Evolutionary conservation across 2,329 filamentous ascomycete genomes (phyloP), one percentile per base, ranked within the genome.

Genomic region (Aurifilum marmelostoma): DNA sequence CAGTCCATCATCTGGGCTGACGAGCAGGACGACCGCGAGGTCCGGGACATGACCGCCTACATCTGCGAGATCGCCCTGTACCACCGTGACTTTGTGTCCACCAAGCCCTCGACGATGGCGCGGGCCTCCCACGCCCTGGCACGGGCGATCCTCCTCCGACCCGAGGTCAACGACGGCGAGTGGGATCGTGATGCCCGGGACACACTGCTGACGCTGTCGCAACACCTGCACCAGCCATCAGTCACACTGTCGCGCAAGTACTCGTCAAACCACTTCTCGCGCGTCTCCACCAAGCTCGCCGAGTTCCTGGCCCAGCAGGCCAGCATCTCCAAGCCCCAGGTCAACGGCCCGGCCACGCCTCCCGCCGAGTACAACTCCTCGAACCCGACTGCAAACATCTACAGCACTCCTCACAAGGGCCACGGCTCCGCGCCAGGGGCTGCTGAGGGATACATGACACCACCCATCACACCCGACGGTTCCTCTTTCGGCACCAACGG

Each of bases 21-120:
- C 79, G 92, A 92, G 78, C 81, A 82, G 41, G 87, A 91, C 76
- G 93, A 97, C 78, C 86, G 89, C 32, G 94, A 97, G 81, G 91
- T 97, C 29, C 93, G 98, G 83, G 91, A 97, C 80, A 95, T 99
- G 92, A 90, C 94, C 24, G 87, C 92, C 72, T 99, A 98, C 83
- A 91, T 99, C 72, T 91, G 92, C 77, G 96, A 99, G 83, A 95
- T 98, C 75, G 93, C 94, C 60, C 85, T 98, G 56, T 99, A 97
- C 82, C 93, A 98, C 83, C 92, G 95, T 76, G 96, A 98, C 73
- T 99, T 99, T 76, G 94, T 99, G 72, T 96, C 94, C 21, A 94
- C 92, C 67, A 91, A 91, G 76, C 94, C 96, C 27, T 97, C 95
- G 0, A 91, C 94, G 73, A 93, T 99, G 86, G 94, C 96, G 59